Base-by-base conservation (phyloP, 352 stramenopile species). In the Phytophthora podocarpi region DNA sequence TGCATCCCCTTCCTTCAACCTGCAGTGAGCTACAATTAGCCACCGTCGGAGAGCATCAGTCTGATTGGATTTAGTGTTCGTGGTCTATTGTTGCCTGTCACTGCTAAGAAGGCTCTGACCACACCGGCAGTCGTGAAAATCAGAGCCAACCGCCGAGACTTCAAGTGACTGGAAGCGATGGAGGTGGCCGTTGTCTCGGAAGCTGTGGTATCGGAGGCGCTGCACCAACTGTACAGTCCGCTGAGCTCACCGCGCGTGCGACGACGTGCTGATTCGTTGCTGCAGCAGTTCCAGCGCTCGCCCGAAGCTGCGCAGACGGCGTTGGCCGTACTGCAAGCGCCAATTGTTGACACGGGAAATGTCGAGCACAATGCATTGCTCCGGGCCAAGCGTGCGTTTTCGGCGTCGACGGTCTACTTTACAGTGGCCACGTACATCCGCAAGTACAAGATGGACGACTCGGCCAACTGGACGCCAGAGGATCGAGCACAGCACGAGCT, bases 271-370 rank as follows among this genome's bases (percentile, higher is more conserved):
- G 82, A 94, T 36, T 87, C 82, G 31, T 47, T 91, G 39, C 58
- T 93, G 11, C 82, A 91, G 54, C 80, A 70, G 27, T 92, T 92
- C 60, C 85, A 92, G 61, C 81, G 77, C 36, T 91, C 79, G 11
- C 85, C 85, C 12, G 76, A 91, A 61, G 85, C 85, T 16, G 52
- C 71, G 13, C 63, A 79, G 26, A 82, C 76, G 30, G 78, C 81
- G 27, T 55, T 94, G 26, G 50, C 69, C 5, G 78, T 91, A 30
- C 63, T 94, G 4, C 72, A 84, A 42, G 16, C 70, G 34, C 79
- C 78, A 24, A 82, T 89, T n/a, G 45, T 72, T 1, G 64, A 76
- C 27, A 69, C 51, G 2, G 64, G 70, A 4, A 68, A 66, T 28
- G 50, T 40, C 9, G 61, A 71, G 30, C 32, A 62, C 30, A 66